Base-by-base conservation (phyloP, 805 yeast species). In the Lachancea lanzarotensis region DNA sequence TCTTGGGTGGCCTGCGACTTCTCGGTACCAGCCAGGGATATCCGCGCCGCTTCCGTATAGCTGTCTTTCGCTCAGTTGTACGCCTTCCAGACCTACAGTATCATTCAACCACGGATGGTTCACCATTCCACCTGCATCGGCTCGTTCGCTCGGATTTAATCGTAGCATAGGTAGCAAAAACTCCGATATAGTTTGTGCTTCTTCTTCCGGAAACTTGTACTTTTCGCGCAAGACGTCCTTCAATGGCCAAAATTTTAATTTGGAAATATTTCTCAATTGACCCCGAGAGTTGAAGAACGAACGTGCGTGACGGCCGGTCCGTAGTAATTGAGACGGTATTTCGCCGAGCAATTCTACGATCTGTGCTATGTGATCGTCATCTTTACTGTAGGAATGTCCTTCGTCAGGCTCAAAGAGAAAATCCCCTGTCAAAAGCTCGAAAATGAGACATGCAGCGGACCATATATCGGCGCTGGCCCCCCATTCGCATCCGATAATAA, bases 291-390 rank as follows among this genome's bases (percentile, higher is more conserved):
- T 78, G 74, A 84, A 81, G 56, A 78, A 75, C 58, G 80, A 77
- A 46, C 76, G 59, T 8, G 85, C 65, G 70, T 81, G 73, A 62
- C 75, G 74, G 39, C 89, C 82, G 51, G 78, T 73, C 63, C 75
- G 70, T 43, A 83, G 62, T 54, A 82, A 59, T 39, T 72, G 69
- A 13, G 76, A 54, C 2, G 95, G 95, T 44, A 84, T 69, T 27
- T 76, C 73, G 1, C 95, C 91, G 42, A 86, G 60, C 15, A 86
- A 70, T 63, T 91, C 98, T 30, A 93, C 81, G 12, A 93, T 87
- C 63, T 93, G 98, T 0, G 98, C 98, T 55, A 93, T 74, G 63
- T 93, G 98, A 63, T 93, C 98, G 59, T 91, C 97, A 63, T 90
- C 96, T 58, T 90, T 90, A 40, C 81, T 63, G 66, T 87, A 91